phyloP scores from a whole-genome alignment of 768 basidiomycete genomes.

The Auricularia sp. region DNA sequence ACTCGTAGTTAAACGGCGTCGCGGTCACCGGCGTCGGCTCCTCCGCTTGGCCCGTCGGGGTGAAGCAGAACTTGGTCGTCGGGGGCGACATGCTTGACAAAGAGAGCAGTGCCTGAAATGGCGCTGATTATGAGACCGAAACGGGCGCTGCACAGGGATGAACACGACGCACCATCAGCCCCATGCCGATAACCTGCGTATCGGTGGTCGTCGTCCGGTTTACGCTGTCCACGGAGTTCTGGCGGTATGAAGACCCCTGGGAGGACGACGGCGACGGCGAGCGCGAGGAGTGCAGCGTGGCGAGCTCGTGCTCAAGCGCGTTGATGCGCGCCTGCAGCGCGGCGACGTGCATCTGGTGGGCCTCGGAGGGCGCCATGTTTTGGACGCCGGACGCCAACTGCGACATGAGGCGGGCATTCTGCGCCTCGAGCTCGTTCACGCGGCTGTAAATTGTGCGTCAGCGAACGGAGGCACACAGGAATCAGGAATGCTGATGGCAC shows the following conservation, averaged over 20 bases:
- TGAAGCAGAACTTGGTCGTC: background rate
- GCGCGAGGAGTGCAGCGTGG: background rate
- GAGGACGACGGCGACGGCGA: background rate
- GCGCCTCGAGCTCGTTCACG: conserved; percentile 75
- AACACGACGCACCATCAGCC: background rate
- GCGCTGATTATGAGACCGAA: background rate
- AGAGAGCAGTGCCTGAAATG: background rate
- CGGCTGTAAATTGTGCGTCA: conserved; percentile 39
- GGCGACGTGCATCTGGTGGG: conserved; percentile 2
- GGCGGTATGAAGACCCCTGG: background rate
- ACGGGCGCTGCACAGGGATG: background rate
- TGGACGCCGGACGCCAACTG: background rate
- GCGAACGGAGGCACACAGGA: background rate
- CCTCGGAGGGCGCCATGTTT: conserved; percentile 3
- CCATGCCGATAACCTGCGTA: background rate
- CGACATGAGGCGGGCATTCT: conserved; percentile 62
- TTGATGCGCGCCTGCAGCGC: conserved; percentile 1
- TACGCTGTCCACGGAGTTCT: background rate
- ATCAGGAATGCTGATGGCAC: background rate
- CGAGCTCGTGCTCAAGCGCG: conserved; percentile 6
- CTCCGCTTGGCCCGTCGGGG: background rate
- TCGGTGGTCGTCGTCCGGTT: background rate
- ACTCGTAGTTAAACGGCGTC: conserved; percentile 2
- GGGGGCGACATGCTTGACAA: background rate
- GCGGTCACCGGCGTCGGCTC: background rate